Evolutionary conservation across 306 rosid genomes (phyloP), one percentile per base, ranked within the genome.

Genomic region (Hylodesmum podocarpum): DNA sequence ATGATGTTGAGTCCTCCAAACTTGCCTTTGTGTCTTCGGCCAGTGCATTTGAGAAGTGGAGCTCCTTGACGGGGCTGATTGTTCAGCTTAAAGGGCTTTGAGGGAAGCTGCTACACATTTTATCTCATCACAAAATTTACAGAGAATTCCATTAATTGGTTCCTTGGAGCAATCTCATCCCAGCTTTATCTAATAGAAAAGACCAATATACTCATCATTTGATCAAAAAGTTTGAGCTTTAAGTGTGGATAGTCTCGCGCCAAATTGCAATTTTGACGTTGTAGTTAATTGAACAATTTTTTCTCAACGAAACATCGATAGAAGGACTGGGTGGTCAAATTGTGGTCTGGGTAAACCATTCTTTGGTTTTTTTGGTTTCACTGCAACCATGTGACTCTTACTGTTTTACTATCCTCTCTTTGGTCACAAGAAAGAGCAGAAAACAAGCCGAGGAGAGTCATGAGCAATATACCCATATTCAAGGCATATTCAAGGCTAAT

Each of bases 41-140:
- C 25, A 81, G 64, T 67, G 97, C 99, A 74, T 86, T 96, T 78
- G 91, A 96, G 94, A 91, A 96, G 74, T 92, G 98, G 98, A 89
- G 96, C 59, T 79, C 93, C 49, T 75, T 92, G 84, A 87, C 94
- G 37, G 96, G 97, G 62, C 69, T 95, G n/a, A 33, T 72, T 53
- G 92, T 19, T 68, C 86, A 88, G 86, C 94, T 96, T 24, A 96
- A 91, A 80, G 99, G 98, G 51, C 97, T 96, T 64, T 92, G 81
- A 83, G 11, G 47, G 57, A 53, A 54, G 57, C 78, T 65, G 67
- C 44, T 70, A 36, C 34, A 44, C 41, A 64, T 71, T 78, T 28
- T 25, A 22, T 70, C 44, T 75, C 59, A 65, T 72, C 27, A 55
- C 41, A 19, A 41, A 34, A 64, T 47, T 78, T 50, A 55, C 37